phyloP scores from a whole-genome alignment of 2,329 filamentous ascomycete genomes.

The Botryotinia calthae region DNA sequence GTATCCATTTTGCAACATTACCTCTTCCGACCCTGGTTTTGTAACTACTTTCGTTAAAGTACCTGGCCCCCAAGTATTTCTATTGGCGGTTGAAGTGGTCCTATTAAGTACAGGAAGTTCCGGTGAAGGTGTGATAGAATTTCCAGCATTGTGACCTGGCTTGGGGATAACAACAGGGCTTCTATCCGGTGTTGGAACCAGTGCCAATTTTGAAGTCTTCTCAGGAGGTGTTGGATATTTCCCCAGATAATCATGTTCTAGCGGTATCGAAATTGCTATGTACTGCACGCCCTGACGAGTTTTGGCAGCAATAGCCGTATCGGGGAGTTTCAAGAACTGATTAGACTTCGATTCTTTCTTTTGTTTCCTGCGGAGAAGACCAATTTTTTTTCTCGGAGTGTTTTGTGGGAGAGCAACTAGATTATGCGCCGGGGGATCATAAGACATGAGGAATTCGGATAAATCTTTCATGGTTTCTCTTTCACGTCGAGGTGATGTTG shows the following conservation, averaged over 20 bases:
- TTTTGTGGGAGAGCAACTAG: slow-evolving; percentile 47
- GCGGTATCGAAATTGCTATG: slow-evolving; percentile 60
- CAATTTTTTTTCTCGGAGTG: slow-evolving; percentile 36
- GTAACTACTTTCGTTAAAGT: slow-evolving; percentile 5
- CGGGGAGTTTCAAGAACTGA: slow-evolving; percentile 47
- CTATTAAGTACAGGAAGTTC: not conserved
- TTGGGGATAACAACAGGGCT: slow-evolving; percentile 25
- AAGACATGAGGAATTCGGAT: slow-evolving; percentile 50
- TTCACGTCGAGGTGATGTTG: slow-evolving; percentile 20
- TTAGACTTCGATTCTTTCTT: slow-evolving; percentile 38
- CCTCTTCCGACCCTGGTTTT: slow-evolving; percentile 18
- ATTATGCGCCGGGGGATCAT: slow-evolving; percentile 49
- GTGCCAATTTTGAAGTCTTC: slow-evolving; percentile 29
- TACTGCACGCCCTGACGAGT: slow-evolving; percentile 55
- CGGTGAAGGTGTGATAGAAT: slow-evolving; percentile 30
- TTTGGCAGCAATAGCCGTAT: slow-evolving; percentile 54
- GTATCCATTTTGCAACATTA: slow-evolving; percentile 24
- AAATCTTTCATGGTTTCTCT: slow-evolving; percentile 39
- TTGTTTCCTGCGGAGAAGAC: slow-evolving; percentile 39
- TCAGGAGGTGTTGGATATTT: slow-evolving; percentile 3
- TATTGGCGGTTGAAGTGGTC: not conserved
- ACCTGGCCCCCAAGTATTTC: slow-evolving; percentile 4
- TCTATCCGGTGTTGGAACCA: slow-evolving; percentile 28
- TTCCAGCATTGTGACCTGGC: slow-evolving; percentile 41
- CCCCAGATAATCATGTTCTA: slow-evolving; percentile 48